Conservation (phyloP, 2,329 filamentous ascomycete species). For the Xylariales sp. region DNA sequence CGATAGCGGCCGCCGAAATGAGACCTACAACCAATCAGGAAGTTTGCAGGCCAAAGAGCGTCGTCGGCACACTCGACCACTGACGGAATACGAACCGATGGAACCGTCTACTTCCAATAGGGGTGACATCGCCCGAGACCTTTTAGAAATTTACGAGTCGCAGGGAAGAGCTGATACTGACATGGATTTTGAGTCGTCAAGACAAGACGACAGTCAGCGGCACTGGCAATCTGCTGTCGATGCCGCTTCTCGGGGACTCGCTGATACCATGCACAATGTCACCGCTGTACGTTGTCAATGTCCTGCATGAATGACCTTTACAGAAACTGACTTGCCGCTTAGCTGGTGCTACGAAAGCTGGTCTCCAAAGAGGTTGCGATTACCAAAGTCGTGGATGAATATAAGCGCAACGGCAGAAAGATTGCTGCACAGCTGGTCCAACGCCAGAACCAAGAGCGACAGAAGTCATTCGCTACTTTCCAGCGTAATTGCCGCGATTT, state of each 20-base stretch:
- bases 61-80: too few relatives aligned
- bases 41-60: too few relatives aligned
- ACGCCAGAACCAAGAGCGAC: too few relatives aligned
- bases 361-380: conserved; percentile 1
- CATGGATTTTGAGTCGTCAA: background rate
- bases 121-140: too few relatives aligned
- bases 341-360: conserved; percentile 4
- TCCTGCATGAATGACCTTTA: background rate
- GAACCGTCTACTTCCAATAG: too few relatives aligned
- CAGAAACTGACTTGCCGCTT: background rate
- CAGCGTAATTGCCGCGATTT: too few relatives aligned
- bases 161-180: background rate
- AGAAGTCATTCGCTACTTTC: too few relatives aligned
- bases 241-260: background rate
- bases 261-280: conserved; percentile 5
- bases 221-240: conserved; percentile 3
- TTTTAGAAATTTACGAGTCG: background rate
- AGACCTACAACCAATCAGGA: too few relatives aligned
- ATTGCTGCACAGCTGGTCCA: background rate
- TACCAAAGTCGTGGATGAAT: background rate
- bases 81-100: too few relatives aligned
- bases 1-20: too few relatives aligned
- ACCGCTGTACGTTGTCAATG: background rate
- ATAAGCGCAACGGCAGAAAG: background rate
- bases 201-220: background rate